Conservation (phyloP, 345 rosid species). For the Boechera divaricarpa region DNA sequence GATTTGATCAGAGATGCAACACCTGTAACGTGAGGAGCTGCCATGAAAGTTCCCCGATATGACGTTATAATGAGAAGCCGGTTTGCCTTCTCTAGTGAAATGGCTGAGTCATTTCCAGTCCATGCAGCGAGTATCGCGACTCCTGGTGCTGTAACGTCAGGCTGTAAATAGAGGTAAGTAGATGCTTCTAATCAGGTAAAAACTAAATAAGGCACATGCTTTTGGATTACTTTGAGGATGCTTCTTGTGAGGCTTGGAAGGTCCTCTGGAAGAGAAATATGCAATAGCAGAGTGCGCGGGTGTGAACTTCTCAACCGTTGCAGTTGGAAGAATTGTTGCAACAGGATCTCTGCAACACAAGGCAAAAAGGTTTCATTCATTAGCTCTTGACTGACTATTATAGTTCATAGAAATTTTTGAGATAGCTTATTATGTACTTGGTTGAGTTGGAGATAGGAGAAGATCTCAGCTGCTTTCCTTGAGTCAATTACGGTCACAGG, state of each 20-base stretch:
- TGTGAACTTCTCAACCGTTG: slow-evolving; percentile 52
- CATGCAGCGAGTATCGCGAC: slow-evolving; percentile 78
- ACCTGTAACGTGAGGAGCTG: slow-evolving; percentile 83
- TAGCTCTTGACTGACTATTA: not conserved
- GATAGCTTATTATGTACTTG: slow-evolving; percentile 47
- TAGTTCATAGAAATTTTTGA: not conserved
- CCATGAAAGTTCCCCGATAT: slow-evolving; percentile 86
- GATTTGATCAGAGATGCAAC: slow-evolving; percentile 66
- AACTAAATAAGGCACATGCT: not conserved
- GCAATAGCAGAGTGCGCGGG: slow-evolving; percentile 78
- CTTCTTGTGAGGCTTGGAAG: slow-evolving; percentile 61
- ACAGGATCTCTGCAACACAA: slow-evolving; percentile 60
- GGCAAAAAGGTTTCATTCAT: not conserved
- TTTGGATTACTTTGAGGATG: slow-evolving; percentile 70
- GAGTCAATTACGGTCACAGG: slow-evolving; percentile 59
- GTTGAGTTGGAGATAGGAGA: slow-evolving; percentile 73
- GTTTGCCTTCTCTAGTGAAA: slow-evolving; percentile 51
- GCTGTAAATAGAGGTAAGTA: slow-evolving; percentile 53
- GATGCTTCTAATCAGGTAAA: slow-evolving; percentile 1
- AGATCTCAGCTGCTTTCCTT: slow-evolving; percentile 56
- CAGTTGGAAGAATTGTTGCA: slow-evolving; percentile 69
- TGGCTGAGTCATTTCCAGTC: slow-evolving; percentile 57
- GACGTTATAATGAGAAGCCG: slow-evolving; percentile 53
- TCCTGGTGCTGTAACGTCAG: slow-evolving; percentile 90
- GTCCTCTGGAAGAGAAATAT: slow-evolving; percentile 84